phyloP scores from a whole-genome alignment of 768 basidiomycete genomes.

The Ramaria rubella region DNA sequence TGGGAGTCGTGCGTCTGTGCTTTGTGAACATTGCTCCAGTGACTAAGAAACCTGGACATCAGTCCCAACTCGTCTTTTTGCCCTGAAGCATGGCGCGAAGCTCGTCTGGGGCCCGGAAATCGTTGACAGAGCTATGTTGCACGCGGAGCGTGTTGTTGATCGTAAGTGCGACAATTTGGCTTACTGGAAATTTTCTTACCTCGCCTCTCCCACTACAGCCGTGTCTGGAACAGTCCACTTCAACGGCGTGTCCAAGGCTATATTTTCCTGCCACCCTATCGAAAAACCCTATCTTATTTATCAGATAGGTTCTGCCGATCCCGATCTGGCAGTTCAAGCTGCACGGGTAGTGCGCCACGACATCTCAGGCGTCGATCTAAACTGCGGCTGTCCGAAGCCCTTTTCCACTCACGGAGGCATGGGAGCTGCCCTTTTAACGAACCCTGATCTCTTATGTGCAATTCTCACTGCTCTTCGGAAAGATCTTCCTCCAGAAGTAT shows the following conservation, averaged over 20 bases:
- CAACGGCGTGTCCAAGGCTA: slow-evolving; percentile 73
- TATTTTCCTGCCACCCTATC: slow-evolving; percentile 89
- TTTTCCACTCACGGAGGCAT: slow-evolving; percentile 84
- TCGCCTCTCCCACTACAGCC: slow-evolving; percentile 39
- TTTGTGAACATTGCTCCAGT: background rate
- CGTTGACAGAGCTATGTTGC: slow-evolving; percentile 92
- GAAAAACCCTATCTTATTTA: slow-evolving; percentile 94
- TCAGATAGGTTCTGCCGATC: slow-evolving; percentile 89
- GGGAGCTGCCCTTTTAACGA: slow-evolving; percentile 92
- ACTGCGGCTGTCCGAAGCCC: slow-evolving; percentile 96
- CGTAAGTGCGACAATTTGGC: slow-evolving; percentile 46
- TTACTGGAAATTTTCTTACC: background rate
- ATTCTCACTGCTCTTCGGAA: slow-evolving; percentile 76
- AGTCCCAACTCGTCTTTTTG: slow-evolving; percentile 84
- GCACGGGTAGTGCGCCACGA: slow-evolving; percentile 82
- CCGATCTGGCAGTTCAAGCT: slow-evolving; percentile 86
- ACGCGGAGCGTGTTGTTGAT: slow-evolving; percentile 76
- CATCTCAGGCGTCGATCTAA: slow-evolving; percentile 91
- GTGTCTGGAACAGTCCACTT: slow-evolving; percentile 83
- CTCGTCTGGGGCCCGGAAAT: slow-evolving; percentile 97
- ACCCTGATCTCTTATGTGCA: slow-evolving; percentile 83
- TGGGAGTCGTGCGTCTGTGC: slow-evolving; percentile 60
- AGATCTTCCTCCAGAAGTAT: slow-evolving; percentile 68
- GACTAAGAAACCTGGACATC: slow-evolving; percentile 16
- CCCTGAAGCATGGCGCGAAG: slow-evolving; percentile 87